A percentile compares a stretch with the other conserved stretches of the same genome.
phyloP scores from a whole-genome alignment of 495 filamentous ascomycete species.

The Penicillium ochrochloron region DNA sequence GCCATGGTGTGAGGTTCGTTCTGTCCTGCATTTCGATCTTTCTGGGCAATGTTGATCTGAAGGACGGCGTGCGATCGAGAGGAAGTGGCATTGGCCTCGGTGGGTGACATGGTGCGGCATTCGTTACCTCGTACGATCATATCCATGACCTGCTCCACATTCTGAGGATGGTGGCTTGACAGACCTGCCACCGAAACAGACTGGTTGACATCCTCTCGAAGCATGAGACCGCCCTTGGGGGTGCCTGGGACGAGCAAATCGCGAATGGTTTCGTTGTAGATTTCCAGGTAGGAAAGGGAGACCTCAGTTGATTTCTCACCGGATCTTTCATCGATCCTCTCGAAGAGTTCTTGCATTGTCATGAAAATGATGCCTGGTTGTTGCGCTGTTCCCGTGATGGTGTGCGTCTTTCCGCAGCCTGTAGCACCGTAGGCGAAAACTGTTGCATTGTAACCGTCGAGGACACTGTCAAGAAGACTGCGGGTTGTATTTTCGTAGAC shows the following conservation, averaged over 20 bases:
- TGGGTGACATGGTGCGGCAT: constrained; percentile 93
- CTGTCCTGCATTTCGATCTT: constrained; percentile 89
- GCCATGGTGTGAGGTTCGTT: constrained; percentile 98
- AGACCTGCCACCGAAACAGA: constrained; percentile 91
- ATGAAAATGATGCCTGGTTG: constrained; percentile 98
- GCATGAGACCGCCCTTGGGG: constrained; percentile 85
- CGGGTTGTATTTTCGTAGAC: constrained; percentile 96
- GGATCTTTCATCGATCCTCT: constrained; percentile 84
- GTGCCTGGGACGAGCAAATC: constrained; percentile 88
- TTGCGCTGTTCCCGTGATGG: constrained; percentile 92
- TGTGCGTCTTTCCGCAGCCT: constrained; percentile 98
- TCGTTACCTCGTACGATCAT: constrained; percentile 98
- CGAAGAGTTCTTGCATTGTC: constrained; percentile 97
- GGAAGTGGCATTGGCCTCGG: constrained; percentile 96
- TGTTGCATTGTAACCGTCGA: constrained; percentile 98
- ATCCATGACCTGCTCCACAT: constrained; percentile 96
- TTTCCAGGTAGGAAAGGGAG: constrained; percentile 94
- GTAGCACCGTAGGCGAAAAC: constrained; percentile 99
- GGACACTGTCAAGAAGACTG: constrained; percentile 85
- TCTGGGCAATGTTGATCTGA: constrained; percentile 94
- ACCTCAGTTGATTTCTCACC: constrained; percentile 88
- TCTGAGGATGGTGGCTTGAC: constrained; percentile 86
- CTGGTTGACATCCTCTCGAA: constrained; percentile 93
- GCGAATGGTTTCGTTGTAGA: constrained; percentile 99
- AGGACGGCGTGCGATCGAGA: constrained; percentile 98